Percentiles rank a stretch among this genome's conserved stretches.
Conservation (phyloP, 768 basidiomycete genomes). For the Dioszegia aurantiaca region DNA sequence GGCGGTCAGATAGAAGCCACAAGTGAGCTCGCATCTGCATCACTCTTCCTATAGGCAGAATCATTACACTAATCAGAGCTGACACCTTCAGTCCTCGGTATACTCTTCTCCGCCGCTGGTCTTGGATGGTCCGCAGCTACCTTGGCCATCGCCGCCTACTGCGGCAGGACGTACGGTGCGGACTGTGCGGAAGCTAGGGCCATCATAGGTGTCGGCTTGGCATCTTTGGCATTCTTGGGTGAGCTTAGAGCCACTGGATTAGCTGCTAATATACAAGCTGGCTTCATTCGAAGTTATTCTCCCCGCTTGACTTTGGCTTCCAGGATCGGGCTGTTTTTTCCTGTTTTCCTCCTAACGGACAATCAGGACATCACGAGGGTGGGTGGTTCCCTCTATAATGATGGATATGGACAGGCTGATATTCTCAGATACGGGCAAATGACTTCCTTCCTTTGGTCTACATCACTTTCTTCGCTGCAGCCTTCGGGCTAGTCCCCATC, state of each 20-base stretch:
- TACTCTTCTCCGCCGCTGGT: slow-evolving; percentile 25
- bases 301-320: slow-evolving; percentile 29
- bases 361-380: slow-evolving; percentile 25
- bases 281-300: slow-evolving; percentile 30
- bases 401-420: no score
- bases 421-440: slow-evolving; percentile 17
- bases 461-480: slow-evolving; percentile 35
- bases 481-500: slow-evolving; percentile 33
- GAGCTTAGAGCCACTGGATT: slow-evolving; percentile 11
- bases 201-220: slow-evolving; percentile 34
- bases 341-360: slow-evolving; percentile 38
- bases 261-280: slow-evolving; percentile 26
- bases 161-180: slow-evolving; percentile 26
- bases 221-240: slow-evolving; percentile 36
- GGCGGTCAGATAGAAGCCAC: slow-evolving; percentile 32
- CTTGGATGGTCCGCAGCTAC: slow-evolving; percentile 30
- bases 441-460: slow-evolving; percentile 34
- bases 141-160: slow-evolving; percentile 36
- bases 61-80: background rate
- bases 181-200: slow-evolving; percentile 29
- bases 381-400: slow-evolving; percentile 1
- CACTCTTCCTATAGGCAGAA: no score
- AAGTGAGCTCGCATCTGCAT: slow-evolving; percentile 17
- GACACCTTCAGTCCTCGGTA: slow-evolving; percentile 28
- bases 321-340: slow-evolving; percentile 39